Evolutionary conservation across 2,329 filamentous ascomycete genomes (phyloP).

Genomic region (Sarocladium brachiariae): DNA sequence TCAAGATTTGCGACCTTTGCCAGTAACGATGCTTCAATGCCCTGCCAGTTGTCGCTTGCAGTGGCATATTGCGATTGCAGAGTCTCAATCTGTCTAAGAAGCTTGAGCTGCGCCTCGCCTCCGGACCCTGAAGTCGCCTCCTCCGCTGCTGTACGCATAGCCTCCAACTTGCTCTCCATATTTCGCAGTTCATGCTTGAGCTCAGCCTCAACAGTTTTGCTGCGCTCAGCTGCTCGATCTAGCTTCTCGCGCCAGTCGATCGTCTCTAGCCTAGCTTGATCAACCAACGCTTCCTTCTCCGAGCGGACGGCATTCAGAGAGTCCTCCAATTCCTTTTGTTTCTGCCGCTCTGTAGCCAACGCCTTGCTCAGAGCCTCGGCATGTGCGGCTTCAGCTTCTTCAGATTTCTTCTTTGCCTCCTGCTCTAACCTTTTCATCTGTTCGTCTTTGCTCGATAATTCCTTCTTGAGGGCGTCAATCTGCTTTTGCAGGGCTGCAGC

Average conservation of each 20-base stretch:
- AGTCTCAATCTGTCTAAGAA: constrained; percentile 89
- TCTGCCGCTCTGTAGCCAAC: constrained; percentile 58
- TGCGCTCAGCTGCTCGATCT: constrained; percentile 64
- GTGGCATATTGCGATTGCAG: constrained; percentile 92
- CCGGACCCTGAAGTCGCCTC: constrained; percentile 78
- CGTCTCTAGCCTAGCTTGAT: constrained; percentile 64
- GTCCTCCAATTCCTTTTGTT: constrained; percentile 48
- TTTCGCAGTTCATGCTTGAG: constrained; percentile 69
- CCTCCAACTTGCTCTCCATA: constrained; percentile 84
- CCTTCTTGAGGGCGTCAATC: constrained; percentile 38
- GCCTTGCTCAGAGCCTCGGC: constrained; percentile 60
- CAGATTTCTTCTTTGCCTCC: constrained; percentile 61
- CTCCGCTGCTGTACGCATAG: constrained; percentile 76
- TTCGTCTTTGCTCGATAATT: constrained; percentile 50
- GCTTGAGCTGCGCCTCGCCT: constrained; percentile 79
- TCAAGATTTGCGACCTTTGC: constrained; percentile 72
- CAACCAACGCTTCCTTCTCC: constrained; percentile 69
- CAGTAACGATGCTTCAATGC: constrained; percentile 81
- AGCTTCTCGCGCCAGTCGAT: constrained; percentile 66
- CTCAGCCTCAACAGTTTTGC: constrained; percentile 64
- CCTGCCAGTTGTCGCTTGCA: constrained; percentile 95
- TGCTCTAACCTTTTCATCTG: constrained; percentile 61
- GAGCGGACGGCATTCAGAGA: constrained; percentile 59
- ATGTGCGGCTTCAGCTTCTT: constrained; percentile 58
- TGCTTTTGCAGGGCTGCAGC: constrained; percentile 41